A percentile compares a stretch with the other conserved stretches of the same genome.
phyloP scores from a whole-genome alignment of 495 filamentous ascomycete genomes.

The Penicillium simplicissimum region DNA sequence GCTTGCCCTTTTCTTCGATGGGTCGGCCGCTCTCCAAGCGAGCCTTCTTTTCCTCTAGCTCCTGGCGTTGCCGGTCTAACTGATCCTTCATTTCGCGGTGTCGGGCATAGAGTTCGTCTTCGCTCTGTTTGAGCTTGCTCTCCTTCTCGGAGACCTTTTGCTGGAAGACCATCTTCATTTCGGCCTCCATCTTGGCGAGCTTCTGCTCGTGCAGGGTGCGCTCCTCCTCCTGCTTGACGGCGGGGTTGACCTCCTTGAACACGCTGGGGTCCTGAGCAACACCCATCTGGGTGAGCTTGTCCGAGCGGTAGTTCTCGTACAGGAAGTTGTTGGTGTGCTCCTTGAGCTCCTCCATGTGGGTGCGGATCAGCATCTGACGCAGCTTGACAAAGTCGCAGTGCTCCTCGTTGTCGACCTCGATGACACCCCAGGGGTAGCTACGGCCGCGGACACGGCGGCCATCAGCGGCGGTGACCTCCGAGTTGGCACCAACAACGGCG shows the following conservation, averaged over 20 bases:
- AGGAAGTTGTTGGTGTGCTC: slow-evolving; percentile 99
- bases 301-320: slow-evolving; percentile 99
- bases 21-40: slow-evolving; percentile 92
- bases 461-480: slow-evolving; percentile 85
- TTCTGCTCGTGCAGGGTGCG: slow-evolving; percentile 97
- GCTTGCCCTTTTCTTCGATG: slow-evolving; percentile 88
- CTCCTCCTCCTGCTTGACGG: slow-evolving; percentile 99
- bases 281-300: slow-evolving; percentile 98
- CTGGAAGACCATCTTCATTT: slow-evolving; percentile 99
- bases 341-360: slow-evolving; percentile 99
- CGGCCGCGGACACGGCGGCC: slow-evolving; percentile 95
- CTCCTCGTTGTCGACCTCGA: slow-evolving; percentile 99
- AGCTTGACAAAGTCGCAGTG: slow-evolving; percentile 99
- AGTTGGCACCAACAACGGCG: slow-evolving; percentile 94
- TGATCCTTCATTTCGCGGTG: slow-evolving; percentile 99
- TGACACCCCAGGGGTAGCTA: slow-evolving; percentile 96
- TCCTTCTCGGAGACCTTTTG: slow-evolving; percentile 99
- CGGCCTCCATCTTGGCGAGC: slow-evolving; percentile 98
- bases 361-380: slow-evolving; percentile 98
- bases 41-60: slow-evolving; percentile 96
- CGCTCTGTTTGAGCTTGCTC: slow-evolving; percentile 98
- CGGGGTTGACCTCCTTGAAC: slow-evolving; percentile 99
- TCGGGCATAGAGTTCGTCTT: slow-evolving; percentile 96
- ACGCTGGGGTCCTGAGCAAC: slow-evolving; percentile 97
- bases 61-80: slow-evolving; percentile 86